phyloP scores from a whole-genome alignment of 2,329 filamentous ascomycete genomes.

The Neonectria coccinea region DNA sequence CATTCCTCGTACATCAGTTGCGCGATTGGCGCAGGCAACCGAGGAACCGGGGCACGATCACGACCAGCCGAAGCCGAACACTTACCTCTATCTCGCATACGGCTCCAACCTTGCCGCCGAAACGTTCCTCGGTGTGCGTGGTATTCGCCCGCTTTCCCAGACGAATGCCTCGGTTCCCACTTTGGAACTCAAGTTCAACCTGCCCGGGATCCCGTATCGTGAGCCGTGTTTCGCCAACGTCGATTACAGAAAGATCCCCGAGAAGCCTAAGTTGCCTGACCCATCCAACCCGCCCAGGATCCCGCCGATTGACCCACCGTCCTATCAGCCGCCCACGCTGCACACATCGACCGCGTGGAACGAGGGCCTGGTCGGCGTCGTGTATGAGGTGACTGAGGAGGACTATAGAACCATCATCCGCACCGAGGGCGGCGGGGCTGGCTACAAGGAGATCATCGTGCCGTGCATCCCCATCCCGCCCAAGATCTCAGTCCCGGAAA shows the following conservation, averaged over 20 bases:
- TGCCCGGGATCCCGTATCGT: constrained; percentile 84
- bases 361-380: constrained; percentile 89
- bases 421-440: constrained; percentile 87
- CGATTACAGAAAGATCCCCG: constrained; percentile 66
- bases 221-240: constrained; percentile 96
- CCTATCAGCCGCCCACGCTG: constrained; percentile 39
- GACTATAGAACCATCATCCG: constrained; percentile 90
- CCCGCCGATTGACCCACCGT: constrained; percentile 43
- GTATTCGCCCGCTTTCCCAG: constrained; percentile 83
- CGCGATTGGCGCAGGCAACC: constrained; percentile 48
- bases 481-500: constrained; percentile 70
- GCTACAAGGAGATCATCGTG: constrained; percentile 87
- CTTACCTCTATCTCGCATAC: constrained; percentile 86
- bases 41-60: constrained; percentile 41
- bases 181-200: constrained; percentile 83
- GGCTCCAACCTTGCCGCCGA: constrained; percentile 87
- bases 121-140: constrained; percentile 82
- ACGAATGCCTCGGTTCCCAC: constrained; percentile 85
- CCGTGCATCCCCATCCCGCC: constrained; percentile 78
- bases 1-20: constrained; percentile 48
- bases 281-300: constrained; percentile 47
- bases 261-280: constrained; percentile 51
- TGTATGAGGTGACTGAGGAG: constrained; percentile 88
- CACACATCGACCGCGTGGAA: constrained; percentile 65
- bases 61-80: constrained; percentile 49